A percentile compares a stretch with the other conserved stretches of the same genome.
phyloP scores from a whole-genome alignment of 257 asterid genomes.

The Vinca minor region DNA sequence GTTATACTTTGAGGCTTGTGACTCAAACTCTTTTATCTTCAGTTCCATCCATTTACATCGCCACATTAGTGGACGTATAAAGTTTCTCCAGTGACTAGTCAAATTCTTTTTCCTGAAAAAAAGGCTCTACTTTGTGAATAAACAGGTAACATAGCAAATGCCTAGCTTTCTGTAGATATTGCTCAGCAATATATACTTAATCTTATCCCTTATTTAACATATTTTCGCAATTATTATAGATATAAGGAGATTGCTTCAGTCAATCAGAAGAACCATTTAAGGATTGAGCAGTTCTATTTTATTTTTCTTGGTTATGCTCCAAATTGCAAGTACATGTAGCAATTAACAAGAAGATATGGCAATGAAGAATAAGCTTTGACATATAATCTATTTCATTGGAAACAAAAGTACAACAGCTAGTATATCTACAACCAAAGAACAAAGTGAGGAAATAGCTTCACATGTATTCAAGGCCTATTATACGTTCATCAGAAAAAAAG shows the following conservation, averaged over 20 bases:
- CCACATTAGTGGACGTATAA: slow-evolving; percentile 83
- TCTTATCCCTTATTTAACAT: background rate
- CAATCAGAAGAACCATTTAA: background rate
- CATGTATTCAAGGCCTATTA: background rate
- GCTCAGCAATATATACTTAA: background rate
- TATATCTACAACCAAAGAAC: background rate
- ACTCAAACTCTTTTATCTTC: slow-evolving; percentile 58
- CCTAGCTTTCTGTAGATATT: background rate
- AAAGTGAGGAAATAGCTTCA: background rate
- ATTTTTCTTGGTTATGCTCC: background rate
- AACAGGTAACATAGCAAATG: background rate
- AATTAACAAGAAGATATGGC: background rate
- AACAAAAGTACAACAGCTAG: background rate
- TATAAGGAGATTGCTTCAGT: background rate
- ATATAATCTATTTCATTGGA: background rate
- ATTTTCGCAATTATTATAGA: background rate
- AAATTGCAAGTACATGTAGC: background rate
- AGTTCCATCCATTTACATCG: slow-evolving; percentile 88
- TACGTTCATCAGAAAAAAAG: no score
- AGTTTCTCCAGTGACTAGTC: slow-evolving; percentile 80
- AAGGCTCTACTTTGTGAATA: slow-evolving; percentile 12
- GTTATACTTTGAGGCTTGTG: slow-evolving; percentile 48
- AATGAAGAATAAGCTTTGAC: background rate
- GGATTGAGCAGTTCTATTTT: background rate
- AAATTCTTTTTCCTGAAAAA: slow-evolving; percentile 68